phyloP scores from a whole-genome alignment of 2,329 filamentous ascomycete genomes.

The Periconia sp. region DNA sequence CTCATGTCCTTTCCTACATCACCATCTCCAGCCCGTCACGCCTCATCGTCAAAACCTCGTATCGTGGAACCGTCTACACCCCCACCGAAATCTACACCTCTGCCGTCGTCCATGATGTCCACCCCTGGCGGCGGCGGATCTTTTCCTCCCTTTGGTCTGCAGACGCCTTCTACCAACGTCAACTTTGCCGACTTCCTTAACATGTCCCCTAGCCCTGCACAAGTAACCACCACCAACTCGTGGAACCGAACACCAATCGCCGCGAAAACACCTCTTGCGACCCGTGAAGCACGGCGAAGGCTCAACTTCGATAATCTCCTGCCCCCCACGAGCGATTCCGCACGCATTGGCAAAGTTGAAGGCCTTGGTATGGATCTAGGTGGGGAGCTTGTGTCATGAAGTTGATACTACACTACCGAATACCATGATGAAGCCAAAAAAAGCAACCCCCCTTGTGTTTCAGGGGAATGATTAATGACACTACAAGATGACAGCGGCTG shows the following conservation, averaged over 20 bases:
- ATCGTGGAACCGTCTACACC: slow-evolving; percentile 58
- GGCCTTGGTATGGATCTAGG: slow-evolving; percentile 68
- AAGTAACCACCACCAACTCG: slow-evolving; percentile 58
- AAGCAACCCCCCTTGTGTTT: not conserved
- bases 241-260: slow-evolving; percentile 67
- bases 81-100: slow-evolving; percentile 57
- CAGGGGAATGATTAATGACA: slow-evolving; percentile 25
- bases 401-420: slow-evolving; percentile 5
- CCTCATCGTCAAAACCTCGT: slow-evolving; percentile 45
- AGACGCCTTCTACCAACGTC: slow-evolving; percentile 81
- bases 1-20: slow-evolving; percentile 89
- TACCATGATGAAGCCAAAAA: slow-evolving; percentile 7
- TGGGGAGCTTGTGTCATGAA: slow-evolving; percentile 60
- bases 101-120: slow-evolving; percentile 86
- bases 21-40: slow-evolving; percentile 75
- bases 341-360: slow-evolving; percentile 49
- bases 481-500: slow-evolving; percentile 16
- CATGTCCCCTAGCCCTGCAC: slow-evolving; percentile 92
- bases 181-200: slow-evolving; percentile 98
- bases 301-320: slow-evolving; percentile 81
- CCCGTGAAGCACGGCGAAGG: slow-evolving; percentile 70
- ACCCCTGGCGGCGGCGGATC: slow-evolving; percentile 68
- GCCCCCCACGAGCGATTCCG: slow-evolving; percentile 54
- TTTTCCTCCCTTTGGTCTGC: slow-evolving; percentile 64
- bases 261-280: slow-evolving; percentile 68